phyloP scores from a whole-genome alignment of 108 stramenopile genomes.

The Stephanodiscus triporus region DNA sequence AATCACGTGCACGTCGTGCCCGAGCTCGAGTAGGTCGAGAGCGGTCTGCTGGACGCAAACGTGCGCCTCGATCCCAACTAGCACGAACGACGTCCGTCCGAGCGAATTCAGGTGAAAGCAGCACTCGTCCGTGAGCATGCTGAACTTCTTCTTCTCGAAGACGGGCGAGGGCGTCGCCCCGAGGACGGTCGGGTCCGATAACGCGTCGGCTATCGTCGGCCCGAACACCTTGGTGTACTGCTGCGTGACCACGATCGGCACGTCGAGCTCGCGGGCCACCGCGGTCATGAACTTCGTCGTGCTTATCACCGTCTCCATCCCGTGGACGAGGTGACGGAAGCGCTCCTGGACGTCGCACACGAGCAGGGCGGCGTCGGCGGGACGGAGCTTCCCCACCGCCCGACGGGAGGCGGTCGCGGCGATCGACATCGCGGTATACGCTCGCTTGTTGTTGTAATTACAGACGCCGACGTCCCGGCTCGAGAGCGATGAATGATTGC shows the following conservation, averaged over 20 bases:
- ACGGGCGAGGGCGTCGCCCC: conserved; percentile 25
- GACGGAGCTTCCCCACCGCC: conserved; percentile 83
- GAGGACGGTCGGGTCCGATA: conserved; percentile 42
- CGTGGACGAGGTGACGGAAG: conserved; percentile 90
- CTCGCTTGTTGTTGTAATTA: neutral
- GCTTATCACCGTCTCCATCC: conserved; percentile 78
- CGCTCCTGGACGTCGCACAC: conserved; percentile 95
- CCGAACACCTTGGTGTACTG: conserved; percentile 98
- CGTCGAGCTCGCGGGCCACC: conserved; percentile 76
- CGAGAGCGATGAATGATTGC: neutral
- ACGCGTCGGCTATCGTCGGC: conserved; percentile 69
- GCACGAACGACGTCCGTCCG: conserved; percentile 59
- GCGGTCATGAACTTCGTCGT: conserved; percentile 89
- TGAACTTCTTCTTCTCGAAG: conserved; percentile 95
- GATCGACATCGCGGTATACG: conserved; percentile 36
- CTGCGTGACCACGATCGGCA: conserved; percentile 92
- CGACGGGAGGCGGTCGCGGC: conserved; percentile 33
- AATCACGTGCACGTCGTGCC: conserved; percentile 89
- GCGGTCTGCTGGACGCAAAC: conserved; percentile 94
- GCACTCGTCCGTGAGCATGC: conserved; percentile 89
- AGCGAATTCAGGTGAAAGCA: conserved; percentile 50
- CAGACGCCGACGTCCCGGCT: neutral
- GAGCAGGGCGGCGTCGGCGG: conserved; percentile 72
- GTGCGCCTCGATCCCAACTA: conserved; percentile 98
- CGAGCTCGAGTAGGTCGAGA: conserved; percentile 86